Base-by-base conservation (phyloP, 192 early-diverging fungal genomes). In the Radiomyces spectabilis region DNA sequence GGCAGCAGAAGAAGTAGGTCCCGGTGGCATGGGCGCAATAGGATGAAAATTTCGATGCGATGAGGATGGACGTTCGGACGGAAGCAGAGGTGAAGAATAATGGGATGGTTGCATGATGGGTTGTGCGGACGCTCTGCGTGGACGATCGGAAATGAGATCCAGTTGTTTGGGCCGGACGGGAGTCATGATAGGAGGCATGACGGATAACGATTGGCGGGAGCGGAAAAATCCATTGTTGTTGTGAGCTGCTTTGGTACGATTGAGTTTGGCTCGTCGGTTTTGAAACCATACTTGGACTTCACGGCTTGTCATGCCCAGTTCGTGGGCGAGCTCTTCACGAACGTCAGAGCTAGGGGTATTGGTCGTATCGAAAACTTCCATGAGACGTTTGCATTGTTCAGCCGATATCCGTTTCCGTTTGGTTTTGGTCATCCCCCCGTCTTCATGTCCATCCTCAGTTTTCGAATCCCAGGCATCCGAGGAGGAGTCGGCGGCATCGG, bases 241-340 rank as follows among this genome's bases (percentile, higher is more conserved):
- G n/a, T n/a, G n/a, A n/a, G 6, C 33, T 21, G 48, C 25, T 44
- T 45, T 57, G 22, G 57, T 66, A 41, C 88, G 75, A 68, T 85
- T 90, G 47, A 77, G 82, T 57, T 90, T 90, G 34, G 88, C 88
- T 30, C 88, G 72, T 54, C 88, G 80, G 64, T 90, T 90, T 69
- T 90, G 88, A 69, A 90, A 90, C 88, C 88, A 90, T 65, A 81
- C 81, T 75, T 90, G 88, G 34, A 90, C 83, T 64, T 90, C 88
- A 32, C 88, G 72, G 38, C 85, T 87, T 18, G 85, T 85, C 88
- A 90, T 90, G 44, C 69, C 72, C 19, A 90, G 70, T 61, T 84
- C 77, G 49, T 83, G 77, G 2, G 88, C 84, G 5, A 90, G 76
- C 42, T 73, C 74, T 61, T 88, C 88, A 38, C 88, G 73, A 25